Percentiles rank a stretch among this genome's conserved stretches.
Conservation (phyloP, 1,139 yeast genomes). For the Taiozyma sp. region DNA sequence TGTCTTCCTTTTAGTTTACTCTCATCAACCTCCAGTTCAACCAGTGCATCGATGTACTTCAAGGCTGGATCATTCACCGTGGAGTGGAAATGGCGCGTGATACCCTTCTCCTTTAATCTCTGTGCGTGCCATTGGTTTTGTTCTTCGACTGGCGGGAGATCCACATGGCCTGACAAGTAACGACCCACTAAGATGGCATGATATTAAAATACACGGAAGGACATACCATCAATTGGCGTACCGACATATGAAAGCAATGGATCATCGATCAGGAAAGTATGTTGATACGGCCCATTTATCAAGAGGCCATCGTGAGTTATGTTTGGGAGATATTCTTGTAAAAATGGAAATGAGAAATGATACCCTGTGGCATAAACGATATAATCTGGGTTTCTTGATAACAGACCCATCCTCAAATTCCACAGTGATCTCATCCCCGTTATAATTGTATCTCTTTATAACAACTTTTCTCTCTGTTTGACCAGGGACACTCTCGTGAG, state of each 20-base stretch:
- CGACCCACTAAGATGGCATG: constrained; percentile 20
- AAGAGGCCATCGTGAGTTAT: constrained; percentile 23
- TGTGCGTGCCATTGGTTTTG: constrained; percentile 4
- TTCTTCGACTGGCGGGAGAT: constrained; percentile 4
- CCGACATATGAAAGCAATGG: constrained; percentile 23
- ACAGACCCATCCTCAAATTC: constrained; percentile 3
- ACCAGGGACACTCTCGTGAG: constrained; percentile 1
- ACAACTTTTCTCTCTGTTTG: no score
- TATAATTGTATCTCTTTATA: no score
- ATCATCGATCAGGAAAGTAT: constrained; percentile 34
- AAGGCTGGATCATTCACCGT: constrained; percentile 3
- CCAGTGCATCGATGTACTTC: constrained; percentile 1
- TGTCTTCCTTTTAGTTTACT: neutral
- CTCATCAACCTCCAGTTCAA: constrained; percentile 1
- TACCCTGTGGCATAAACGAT: constrained; percentile 38
- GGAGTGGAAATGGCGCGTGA: constrained; percentile 3
- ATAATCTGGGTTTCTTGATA: constrained; percentile 25
- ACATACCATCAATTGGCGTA: constrained; percentile 13
- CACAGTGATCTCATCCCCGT: neutral
- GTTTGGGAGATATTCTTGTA: constrained; percentile 26
- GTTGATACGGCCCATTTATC: constrained; percentile 29
- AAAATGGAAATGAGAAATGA: constrained; percentile 33
- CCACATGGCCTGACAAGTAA: constrained; percentile 17
- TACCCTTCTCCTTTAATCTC: constrained; percentile 8
- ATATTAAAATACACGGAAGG: constrained; percentile 17